Base-by-base conservation (phyloP, 129 eudicot species). In the Logfia minima region DNA sequence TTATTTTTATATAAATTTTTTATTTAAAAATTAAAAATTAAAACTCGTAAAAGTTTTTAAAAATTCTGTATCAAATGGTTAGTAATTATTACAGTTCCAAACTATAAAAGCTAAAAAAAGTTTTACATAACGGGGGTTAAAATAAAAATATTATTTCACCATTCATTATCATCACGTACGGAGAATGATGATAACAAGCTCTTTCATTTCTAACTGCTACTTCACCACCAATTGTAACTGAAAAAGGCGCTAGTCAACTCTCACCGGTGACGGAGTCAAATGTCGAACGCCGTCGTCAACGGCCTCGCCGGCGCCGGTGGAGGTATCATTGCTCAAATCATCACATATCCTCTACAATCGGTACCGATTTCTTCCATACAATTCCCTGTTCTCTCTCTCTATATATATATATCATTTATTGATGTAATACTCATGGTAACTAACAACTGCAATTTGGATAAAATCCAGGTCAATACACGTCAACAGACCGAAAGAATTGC, bases 231-330 rank as follows among this genome's bases (percentile, higher is more conserved):
- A 9, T 17, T 7, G 55, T 34, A 75, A 39, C 79, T 28, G 39
- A 19, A 28, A 74, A 58, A 8, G 41, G 24, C 10, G 4, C 3
- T 18, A 29, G 59, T 56, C 55, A 31, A 32, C 53, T 32, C 68
- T 73, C 59, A 67, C 45, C 53, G 34, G 39, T 16, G 66, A 32
- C 77, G 72, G 41, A 70, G 41, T 61, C 23, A 43, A 66, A 93
- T 94, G 98, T 89, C 98, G 9, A 89, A 83, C 86, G 98, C 98
- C 75, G 78, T 94, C 43, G 84, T 88, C 1, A 94, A 94, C 43
- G 99, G 99, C 66, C 75, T 94, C 48, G 97, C 97, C 56, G 99
- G 99, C 70, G 99, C 99, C 41, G 96, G 97, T 45, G 99, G 97
- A 32, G 98, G 99, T 68, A 86, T 94, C 22, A 81, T 94, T 63